phyloP scores from a whole-genome alignment of 176 grass and related monocot species.

The Eleusine indica region DNA sequence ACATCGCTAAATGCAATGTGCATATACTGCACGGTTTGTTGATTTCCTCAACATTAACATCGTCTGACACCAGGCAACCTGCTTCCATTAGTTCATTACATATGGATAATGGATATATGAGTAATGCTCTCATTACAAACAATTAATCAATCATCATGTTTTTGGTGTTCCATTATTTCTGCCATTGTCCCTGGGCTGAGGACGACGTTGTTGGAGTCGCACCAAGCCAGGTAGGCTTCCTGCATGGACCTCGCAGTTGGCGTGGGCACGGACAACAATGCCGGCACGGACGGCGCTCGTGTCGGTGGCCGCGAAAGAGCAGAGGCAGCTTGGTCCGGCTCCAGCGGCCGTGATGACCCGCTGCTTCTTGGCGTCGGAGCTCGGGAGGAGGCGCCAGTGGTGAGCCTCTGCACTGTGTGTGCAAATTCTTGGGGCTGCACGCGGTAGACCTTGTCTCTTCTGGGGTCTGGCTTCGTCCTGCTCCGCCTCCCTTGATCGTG shows the following conservation, averaged over 20 bases:
- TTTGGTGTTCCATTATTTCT: constrained; percentile 29
- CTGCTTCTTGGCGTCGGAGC: not conserved
- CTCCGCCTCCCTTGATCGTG: constrained; percentile 1
- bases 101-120: too few species aligned
- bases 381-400: not conserved
- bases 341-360: too few species aligned
- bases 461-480: constrained; percentile 44
- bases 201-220: constrained; percentile 41
- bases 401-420: constrained; percentile 41
- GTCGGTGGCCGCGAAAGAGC: not conserved
- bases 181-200: constrained; percentile 56
- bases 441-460: constrained; percentile 31
- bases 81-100: too few species aligned
- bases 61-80: too few species aligned
- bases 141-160: not conserved
- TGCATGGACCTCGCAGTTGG: constrained; percentile 18
- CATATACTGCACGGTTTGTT: too few species aligned
- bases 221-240: constrained; percentile 48
- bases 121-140: not conserved
- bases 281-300: not conserved
- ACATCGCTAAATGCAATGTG: too few species aligned
- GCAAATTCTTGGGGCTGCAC: constrained; percentile 43
- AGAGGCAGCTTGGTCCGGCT: not conserved
- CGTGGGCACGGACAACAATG: not conserved
- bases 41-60: too few species aligned